phyloP scores from a whole-genome alignment of 108 stramenopile species.

The Pseudonitzschia delicatissima region DNA sequence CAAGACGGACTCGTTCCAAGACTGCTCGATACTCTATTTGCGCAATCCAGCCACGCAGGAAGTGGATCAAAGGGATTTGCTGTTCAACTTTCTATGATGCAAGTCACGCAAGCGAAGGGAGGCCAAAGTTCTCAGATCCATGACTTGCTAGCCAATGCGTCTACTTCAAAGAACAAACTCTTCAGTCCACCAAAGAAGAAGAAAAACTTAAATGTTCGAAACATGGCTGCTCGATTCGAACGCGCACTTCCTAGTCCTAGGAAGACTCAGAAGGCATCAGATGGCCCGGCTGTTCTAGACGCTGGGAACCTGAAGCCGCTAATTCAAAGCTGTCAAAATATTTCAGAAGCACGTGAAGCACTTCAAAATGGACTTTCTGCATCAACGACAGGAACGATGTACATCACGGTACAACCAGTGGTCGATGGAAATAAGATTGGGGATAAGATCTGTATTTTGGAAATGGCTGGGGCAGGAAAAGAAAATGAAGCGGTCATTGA shows the following conservation, averaged over 20 bases:
- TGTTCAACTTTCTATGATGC: conserved; percentile 37
- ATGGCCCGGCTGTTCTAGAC: conserved; percentile 8
- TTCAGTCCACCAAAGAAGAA: conserved; percentile 15
- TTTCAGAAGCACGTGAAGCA: conserved; percentile 34
- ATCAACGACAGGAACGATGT: conserved; percentile 18
- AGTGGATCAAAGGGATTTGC: conserved; percentile 24
- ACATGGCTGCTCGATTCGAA: conserved; percentile 37
- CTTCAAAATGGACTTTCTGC: conserved; percentile 26
- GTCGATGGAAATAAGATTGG: conserved; percentile 27
- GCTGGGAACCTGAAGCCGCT: conserved; percentile 13
- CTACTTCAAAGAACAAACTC: not conserved
- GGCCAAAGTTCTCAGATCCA: conserved; percentile 16
- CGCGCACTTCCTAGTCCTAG: conserved; percentile 27
- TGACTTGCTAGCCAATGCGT: conserved; percentile 24
- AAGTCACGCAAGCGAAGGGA: conserved; percentile 36
- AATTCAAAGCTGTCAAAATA: conserved; percentile 23
- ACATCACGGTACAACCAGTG: conserved; percentile 38
- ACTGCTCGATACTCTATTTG: conserved; percentile 47
- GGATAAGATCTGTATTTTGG: conserved; percentile 41
- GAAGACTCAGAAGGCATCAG: not conserved
- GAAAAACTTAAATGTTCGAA: conserved; percentile 28
- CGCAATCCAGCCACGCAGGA: conserved; percentile 41
- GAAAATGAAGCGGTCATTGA: conserved; percentile 40
- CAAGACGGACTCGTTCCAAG: conserved; percentile 50
- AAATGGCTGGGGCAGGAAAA: conserved; percentile 52